Conservation (phyloP, 495 filamentous ascomycete species). For the Annulohypoxylon stygium region DNA sequence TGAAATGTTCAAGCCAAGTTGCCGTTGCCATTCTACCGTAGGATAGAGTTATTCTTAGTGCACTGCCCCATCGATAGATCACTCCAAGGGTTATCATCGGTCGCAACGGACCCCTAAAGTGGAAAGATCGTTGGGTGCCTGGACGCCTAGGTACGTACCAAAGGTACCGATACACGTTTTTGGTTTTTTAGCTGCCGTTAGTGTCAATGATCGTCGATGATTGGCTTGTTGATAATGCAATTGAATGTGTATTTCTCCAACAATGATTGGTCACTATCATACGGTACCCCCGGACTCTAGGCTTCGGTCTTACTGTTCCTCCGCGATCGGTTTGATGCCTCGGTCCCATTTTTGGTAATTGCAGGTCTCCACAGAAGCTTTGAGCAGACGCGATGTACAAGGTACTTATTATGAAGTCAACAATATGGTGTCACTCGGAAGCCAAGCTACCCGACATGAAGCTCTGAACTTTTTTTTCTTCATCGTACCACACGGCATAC, state of each 20-base stretch:
- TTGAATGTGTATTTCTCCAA: neutral
- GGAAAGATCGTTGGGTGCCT: slow-evolving; percentile 5
- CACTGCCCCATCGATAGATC: slow-evolving; percentile 23
- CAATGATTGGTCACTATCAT: neutral
- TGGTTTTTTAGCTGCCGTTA: slow-evolving; percentile 23
- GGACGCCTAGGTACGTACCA: slow-evolving; percentile 21
- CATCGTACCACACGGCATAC: slow-evolving; percentile 34
- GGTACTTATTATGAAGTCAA: slow-evolving; percentile 25
- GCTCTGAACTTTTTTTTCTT: slow-evolving; percentile 5
- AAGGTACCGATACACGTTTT: neutral
- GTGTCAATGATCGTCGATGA: neutral
- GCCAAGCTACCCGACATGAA: slow-evolving; percentile 33
- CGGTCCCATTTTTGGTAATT: slow-evolving; percentile 7
- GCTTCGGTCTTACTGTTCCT: slow-evolving; percentile 12
- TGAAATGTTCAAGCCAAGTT: slow-evolving; percentile 37
- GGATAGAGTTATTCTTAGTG: slow-evolving; percentile 37
- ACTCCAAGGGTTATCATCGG: neutral
- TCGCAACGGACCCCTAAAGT: slow-evolving; percentile 26
- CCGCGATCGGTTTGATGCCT: neutral
- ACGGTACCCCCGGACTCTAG: neutral
- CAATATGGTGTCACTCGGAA: slow-evolving; percentile 43
- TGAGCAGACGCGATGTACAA: neutral
- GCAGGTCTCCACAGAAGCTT: slow-evolving; percentile 38
- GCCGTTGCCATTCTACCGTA: slow-evolving; percentile 11
- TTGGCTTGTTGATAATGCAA: slow-evolving; percentile 7